phyloP scores from a whole-genome alignment of 768 basidiomycete species.

The Dioszegia aurantiaca region DNA sequence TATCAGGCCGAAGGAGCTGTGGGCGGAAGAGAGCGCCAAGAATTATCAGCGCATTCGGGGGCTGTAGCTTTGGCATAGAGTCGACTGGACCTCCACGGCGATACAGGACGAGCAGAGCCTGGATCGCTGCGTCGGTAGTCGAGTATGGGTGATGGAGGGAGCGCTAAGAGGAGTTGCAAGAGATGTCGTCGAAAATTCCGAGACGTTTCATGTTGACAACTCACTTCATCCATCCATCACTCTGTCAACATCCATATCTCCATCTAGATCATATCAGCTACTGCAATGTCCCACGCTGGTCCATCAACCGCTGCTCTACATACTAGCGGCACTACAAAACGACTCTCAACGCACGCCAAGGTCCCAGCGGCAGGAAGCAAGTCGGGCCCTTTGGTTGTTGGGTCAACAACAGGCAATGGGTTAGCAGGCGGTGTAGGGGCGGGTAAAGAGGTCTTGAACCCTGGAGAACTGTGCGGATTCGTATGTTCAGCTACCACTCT shows the following conservation, averaged over 20 bases:
- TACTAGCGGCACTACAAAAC: conserved; percentile 25
- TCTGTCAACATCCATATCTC: neutral
- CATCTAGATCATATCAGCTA: neutral
- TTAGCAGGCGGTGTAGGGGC: neutral
- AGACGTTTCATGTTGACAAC: conserved; percentile 5
- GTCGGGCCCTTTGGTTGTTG: neutral
- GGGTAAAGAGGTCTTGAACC: conserved; percentile 59
- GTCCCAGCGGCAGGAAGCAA: neutral
- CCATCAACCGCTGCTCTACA: conserved; percentile 29
- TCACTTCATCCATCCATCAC: neutral
- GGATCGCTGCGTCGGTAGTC: too few relatives aligned
- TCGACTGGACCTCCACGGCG: too few relatives aligned
- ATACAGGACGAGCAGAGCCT: too few relatives aligned
- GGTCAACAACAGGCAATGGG: conserved; percentile 2
- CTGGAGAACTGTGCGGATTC: conserved; percentile 90
- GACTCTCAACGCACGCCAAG: conserved; percentile 33
- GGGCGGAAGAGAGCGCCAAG: conserved; percentile 37
- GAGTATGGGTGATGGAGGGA: too few relatives aligned
- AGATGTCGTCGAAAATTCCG: neutral
- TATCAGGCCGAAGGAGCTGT: conserved; percentile 30
- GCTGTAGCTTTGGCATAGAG: conserved; percentile 25
- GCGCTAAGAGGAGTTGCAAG: neutral
- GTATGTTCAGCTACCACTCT: conserved; percentile 57
- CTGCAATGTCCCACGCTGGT: conserved; percentile 7
- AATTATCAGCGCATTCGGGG: conserved; percentile 41